Percentiles rank a stretch among this genome's conserved stretches.
These are phyloP conservation scores for Elsinoe arachidis DNA, from an alignment of 2,329 filamentous ascomycete species.

Conservation along the genomic window DNA sequence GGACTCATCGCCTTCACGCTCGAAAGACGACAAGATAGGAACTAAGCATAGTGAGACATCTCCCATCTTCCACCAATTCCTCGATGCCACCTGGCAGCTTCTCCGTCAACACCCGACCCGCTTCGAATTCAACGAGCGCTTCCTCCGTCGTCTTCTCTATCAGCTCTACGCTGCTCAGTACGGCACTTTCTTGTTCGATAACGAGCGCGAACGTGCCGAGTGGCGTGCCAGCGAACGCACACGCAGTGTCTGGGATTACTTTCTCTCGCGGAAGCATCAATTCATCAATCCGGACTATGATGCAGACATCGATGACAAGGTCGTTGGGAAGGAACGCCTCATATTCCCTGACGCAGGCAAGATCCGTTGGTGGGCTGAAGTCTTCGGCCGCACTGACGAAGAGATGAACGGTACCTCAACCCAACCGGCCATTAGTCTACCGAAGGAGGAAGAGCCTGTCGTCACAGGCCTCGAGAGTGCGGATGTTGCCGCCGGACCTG, in stretches of 20 bases:
- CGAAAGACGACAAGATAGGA: slow-evolving; percentile 52
- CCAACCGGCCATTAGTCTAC: slow-evolving; percentile 16
- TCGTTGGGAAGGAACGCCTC: slow-evolving; percentile 71
- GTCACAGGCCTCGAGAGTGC: slow-evolving; percentile 17
- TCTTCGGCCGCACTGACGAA: slow-evolving; percentile 75
- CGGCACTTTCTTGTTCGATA: slow-evolving; percentile 93
- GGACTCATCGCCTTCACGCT: slow-evolving; percentile 29
- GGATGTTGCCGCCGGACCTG: slow-evolving; percentile 15
- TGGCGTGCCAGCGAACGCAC: slow-evolving; percentile 17
- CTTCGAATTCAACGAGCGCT: slow-evolving; percentile 95
- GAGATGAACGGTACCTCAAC: slow-evolving; percentile 68
- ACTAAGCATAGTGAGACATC: slow-evolving; percentile 86
- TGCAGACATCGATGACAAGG: slow-evolving; percentile 63
- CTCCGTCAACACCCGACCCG: slow-evolving; percentile 75
- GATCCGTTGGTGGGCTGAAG: slow-evolving; percentile 87
- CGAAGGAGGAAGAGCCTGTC: slow-evolving; percentile 16
- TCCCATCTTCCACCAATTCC: slow-evolving; percentile 94
- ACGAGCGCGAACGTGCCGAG: slow-evolving; percentile 61
- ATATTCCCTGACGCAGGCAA: slow-evolving; percentile 67
- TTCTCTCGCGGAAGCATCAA: slow-evolving; percentile 68
- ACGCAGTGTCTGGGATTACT: slow-evolving; percentile 92
- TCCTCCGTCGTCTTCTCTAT: slow-evolving; percentile 79
- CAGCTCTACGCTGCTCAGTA: slow-evolving; percentile 96
- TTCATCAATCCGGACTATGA: slow-evolving; percentile 81
- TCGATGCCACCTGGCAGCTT: slow-evolving; percentile 89